Conservation (phyloP, 768 basidiomycete genomes). For the Termitomyces sp. region DNA sequence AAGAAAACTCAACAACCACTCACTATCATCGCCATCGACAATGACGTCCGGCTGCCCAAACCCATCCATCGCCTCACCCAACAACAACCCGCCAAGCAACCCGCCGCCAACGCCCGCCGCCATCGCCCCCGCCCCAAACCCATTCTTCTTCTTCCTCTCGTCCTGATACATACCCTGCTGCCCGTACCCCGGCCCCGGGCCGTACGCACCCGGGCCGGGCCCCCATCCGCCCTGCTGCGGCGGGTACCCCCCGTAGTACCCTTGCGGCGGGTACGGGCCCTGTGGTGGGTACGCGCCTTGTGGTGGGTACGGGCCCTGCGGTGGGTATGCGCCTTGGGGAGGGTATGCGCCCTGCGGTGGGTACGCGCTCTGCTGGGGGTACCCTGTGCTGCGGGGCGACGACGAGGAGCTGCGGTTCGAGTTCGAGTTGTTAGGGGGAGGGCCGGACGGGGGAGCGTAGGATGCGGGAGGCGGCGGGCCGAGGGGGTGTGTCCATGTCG, state of each 20-base stretch:
- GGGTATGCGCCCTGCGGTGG: not conserved
- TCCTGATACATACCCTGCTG: slow-evolving; percentile 39
- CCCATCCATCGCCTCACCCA: slow-evolving; percentile 3
- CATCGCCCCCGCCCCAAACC: slow-evolving; percentile 12
- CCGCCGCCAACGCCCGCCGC: slow-evolving; percentile 6
- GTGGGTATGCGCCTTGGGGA: not conserved
- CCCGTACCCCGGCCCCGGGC: slow-evolving; percentile 2
- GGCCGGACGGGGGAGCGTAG: slow-evolving; percentile 38
- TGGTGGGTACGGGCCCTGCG: not conserved
- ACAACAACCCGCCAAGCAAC: slow-evolving; percentile 23
- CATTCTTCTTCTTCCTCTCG: slow-evolving; percentile 17
- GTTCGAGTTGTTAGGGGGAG: slow-evolving; percentile 34
- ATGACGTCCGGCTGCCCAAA: slow-evolving; percentile 1
- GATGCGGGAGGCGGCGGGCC: slow-evolving; percentile 37
- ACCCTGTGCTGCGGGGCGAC: slow-evolving; percentile 14
- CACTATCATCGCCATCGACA: not conserved
- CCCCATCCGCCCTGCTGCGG: not conserved
- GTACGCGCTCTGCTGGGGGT: slow-evolving; percentile 14
- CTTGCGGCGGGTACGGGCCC: slow-evolving; percentile 7
- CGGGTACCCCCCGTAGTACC: slow-evolving; percentile 2
- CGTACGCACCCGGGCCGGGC: not conserved
- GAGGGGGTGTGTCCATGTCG: slow-evolving; percentile 71
- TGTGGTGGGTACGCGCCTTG: not conserved
- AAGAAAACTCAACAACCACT: not conserved
- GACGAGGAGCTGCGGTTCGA: slow-evolving; percentile 24